A percentile compares a stretch with the other conserved stretches of the same genome.
Evolutionary conservation across 2,329 filamentous ascomycete genomes (phyloP).

Genomic region (Aphanocladium album): DNA sequence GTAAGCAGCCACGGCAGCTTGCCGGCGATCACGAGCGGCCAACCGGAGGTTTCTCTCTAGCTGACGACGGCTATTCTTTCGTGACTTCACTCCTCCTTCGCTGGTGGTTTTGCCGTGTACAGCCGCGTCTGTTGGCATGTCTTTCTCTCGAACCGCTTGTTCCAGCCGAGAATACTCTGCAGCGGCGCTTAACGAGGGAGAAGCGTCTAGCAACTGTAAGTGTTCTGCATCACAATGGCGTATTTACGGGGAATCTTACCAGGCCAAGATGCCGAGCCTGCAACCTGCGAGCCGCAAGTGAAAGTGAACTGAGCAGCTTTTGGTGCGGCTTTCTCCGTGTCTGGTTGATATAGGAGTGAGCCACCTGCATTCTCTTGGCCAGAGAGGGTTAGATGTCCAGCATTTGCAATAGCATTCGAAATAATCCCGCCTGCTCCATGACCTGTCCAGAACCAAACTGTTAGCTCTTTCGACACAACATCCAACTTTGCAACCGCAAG

Average conservation of each 20-base stretch:
- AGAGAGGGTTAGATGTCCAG: slow-evolving; percentile 61
- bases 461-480: background rate
- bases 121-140: slow-evolving; percentile 14
- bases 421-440: slow-evolving; percentile 70
- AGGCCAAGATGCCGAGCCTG: slow-evolving; percentile 72
- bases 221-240: no score
- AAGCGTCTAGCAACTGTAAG: background rate
- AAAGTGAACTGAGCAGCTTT: slow-evolving; percentile 92
- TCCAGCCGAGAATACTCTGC: background rate
- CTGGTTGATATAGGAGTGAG: slow-evolving; percentile 56
- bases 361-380: slow-evolving; percentile 62
- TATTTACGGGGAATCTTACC: slow-evolving; percentile 30
- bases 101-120: background rate
- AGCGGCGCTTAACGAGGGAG: slow-evolving; percentile 22
- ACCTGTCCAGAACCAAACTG: slow-evolving; percentile 16
- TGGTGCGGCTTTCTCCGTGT: slow-evolving; percentile 63
- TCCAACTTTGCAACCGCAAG: background rate
- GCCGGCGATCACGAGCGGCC: slow-evolving; percentile 72
- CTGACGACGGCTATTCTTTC: slow-evolving; percentile 59
- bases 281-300: slow-evolving; percentile 85
- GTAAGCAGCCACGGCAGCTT: slow-evolving; percentile 72
- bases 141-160: slow-evolving; percentile 11
- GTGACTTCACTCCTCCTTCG: slow-evolving; percentile 20
- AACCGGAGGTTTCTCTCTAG: slow-evolving; percentile 65
- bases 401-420: slow-evolving; percentile 84